Evolutionary conservation across 805 yeast species (phyloP).

Genomic region (Wickerhamia fluorescens): DNA sequence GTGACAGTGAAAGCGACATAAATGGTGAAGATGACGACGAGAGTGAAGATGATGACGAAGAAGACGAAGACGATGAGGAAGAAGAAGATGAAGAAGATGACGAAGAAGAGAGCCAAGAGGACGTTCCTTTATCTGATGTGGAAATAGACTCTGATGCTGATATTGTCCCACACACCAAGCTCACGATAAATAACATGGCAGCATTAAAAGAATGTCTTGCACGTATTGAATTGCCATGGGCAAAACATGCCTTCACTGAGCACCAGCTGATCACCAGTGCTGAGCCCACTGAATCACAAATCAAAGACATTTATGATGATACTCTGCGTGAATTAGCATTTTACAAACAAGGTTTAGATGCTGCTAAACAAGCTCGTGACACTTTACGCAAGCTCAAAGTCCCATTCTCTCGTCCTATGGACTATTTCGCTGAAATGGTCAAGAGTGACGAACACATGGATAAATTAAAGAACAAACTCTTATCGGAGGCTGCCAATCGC

Average conservation of each 20-base stretch:
- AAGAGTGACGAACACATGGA: slow-evolving; percentile 98
- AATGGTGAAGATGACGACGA: slow-evolving; percentile 30
- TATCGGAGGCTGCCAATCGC: slow-evolving; percentile 75
- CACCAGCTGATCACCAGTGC: slow-evolving; percentile 68
- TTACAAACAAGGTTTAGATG: slow-evolving; percentile 87
- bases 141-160: slow-evolving; percentile 94
- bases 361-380: slow-evolving; percentile 66
- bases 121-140: slow-evolving; percentile 82
- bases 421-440: slow-evolving; percentile 97
- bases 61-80: slow-evolving; percentile 49
- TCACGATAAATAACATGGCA: slow-evolving; percentile 80
- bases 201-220: slow-evolving; percentile 69
- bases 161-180: slow-evolving; percentile 83
- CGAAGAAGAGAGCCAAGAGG: slow-evolving; percentile 64
- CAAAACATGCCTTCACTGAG: slow-evolving; percentile 69
- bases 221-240: slow-evolving; percentile 59
- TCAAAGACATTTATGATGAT: slow-evolving; percentile 89
- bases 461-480: slow-evolving; percentile 71
- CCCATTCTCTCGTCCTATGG: slow-evolving; percentile 88
- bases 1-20: slow-evolving; percentile 42
- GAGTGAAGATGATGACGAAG: slow-evolving; percentile 42
- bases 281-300: slow-evolving; percentile 53
- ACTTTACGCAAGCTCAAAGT: slow-evolving; percentile 63
- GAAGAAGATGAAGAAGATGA: slow-evolving; percentile 51
- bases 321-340: slow-evolving; percentile 93